Evolutionary conservation across 352 stramenopile species (phyloP), one percentile per base, ranked within the genome.

Genomic region (Globisporangium spinosum): DNA sequence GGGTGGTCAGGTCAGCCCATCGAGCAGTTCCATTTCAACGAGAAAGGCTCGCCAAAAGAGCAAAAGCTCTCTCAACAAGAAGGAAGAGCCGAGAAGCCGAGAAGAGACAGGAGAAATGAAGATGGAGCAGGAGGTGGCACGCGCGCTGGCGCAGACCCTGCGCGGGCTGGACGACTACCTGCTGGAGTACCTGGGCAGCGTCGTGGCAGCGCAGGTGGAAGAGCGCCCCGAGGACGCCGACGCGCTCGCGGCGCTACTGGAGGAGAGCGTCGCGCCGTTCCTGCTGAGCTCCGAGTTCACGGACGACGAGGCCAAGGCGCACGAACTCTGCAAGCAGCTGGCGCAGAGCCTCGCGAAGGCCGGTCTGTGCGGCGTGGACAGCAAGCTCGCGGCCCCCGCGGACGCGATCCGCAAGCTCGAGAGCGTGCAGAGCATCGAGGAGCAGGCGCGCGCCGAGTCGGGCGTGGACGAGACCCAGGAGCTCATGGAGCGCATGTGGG

Each of bases 401-500:
- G 49, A 75, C 47, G 79, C 77, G 17, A 74, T 93, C 55, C 83
- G 83, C 5, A 82, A 84, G 15, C 71, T 95, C 61, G 82, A 82
- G 12, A 83, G 73, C 47, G 73, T 81, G 17, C 80, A 90, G 60
- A 89, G 72, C 64, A 94, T 95, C 64, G 82, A 95, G 62, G 83
- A 95, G 62, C 77, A 82, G 56, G 79, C 83, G 53, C 80, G 82
- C 40, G 57, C 72, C 22, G 78, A 89, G 57, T 54, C 72, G 23
- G 80, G 78, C 23, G 74, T 76, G 51, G 74, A 71, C 71, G 82
- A 91, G 68, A 76, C 83, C 5, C 77, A 88, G 67, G 77, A 83
- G 70, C 68, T 95, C 34, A 73, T 95, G 77, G 85, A 85, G 47
- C 83, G 83, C 51, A 95, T 95, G 83, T 94, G 85, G 85, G 88